Base-by-base conservation (phyloP, 2,329 filamentous ascomycete genomes). In the Paraconiothyrium brasiliense region DNA sequence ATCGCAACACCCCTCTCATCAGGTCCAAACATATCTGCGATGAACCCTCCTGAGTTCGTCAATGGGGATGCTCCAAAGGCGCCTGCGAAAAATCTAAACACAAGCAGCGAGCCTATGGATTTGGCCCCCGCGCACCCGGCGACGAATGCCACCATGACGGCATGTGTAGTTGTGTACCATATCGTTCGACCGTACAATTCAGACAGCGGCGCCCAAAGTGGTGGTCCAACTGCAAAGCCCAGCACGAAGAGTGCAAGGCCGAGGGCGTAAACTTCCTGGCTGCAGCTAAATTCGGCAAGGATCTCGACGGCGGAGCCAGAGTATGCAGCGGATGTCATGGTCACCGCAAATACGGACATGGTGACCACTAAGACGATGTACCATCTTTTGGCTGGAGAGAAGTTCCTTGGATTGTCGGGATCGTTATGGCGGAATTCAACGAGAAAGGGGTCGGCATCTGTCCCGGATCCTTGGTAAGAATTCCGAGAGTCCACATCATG, bases 311-410 rank as follows among this genome's bases (percentile, higher is more conserved):
- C 73, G 48, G 86, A 86, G 13, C 87, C 87, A 3, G 85, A 86
- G 75, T 87, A 91, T 22, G 89, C 89, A 1, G 87, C 89, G 20
- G 88, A 90, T 58, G 87, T 86, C 68, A 93, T 90, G 3, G 90
- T 83, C 32, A 92, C 89, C 37, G 80, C 89, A 44, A 93, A 82
- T 0, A 89, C 90, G 14, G 90, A 87, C 32, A 90, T 69, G 16
- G 90, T 88, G 59, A 89, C 86, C 47, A 89, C 74, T 54, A 85
- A 70, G 2, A 88, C 90, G 65, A 90, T 86, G 35, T 75, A 72
- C 90, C 90, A 93, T 79, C 92, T 92, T 76, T 84, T 86, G 37
- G 71, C 59, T 1, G 71, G 63, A 9, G 83, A 78, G 69, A 87
- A 90, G 49, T 80, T 80, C 82, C 89, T 85, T 1, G 90, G 89